Base-by-base conservation (phyloP, 2,329 filamentous ascomycete species). In the Pseudogymnoascus sp. region DNA sequence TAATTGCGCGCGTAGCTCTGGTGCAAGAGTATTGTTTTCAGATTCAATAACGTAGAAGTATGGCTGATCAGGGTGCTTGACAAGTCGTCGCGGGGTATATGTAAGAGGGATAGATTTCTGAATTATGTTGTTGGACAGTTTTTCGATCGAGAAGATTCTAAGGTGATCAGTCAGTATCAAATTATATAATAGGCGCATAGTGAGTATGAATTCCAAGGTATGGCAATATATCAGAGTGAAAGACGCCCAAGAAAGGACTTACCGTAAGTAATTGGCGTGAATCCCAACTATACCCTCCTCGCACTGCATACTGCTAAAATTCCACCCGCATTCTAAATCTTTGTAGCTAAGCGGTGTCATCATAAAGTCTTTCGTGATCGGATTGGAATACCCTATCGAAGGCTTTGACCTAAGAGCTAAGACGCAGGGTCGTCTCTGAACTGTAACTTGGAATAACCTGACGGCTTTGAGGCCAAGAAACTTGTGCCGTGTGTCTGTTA, bases 341-440 rank as follows among this genome's bases (percentile, higher is more conserved):
- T 88, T 87, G 71, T 96, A 96, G 74, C 90, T 91, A 31, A 99
- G 78, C 0, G 95, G 95, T 0, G 93, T 97, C 69, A 97, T 87
- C 77, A 95, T 91, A 71, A 97, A 96, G 38, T 87, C 87, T 72
- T 90, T 91, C 2, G 89, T 93, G 65, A 93, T 88, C 1, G 90
- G 87, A 71, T 97, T 91, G 0, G 92, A 89, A 73, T 97, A 97
- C 44, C 93, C 93, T 3, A 99, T 82, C 93, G 93, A 99, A n/a
- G 95, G 90, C 63, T 93, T 86, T 13, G 93, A 96, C 74, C 92
- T 97, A 63, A 97, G 82, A 2, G 91, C 93, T 61, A 99, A 82
- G 11, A 97, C 89, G 47, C 92, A 92, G 6, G 89, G 87, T 68
- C 91, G 89, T 17, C 87, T 87, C 71, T 93, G 87, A 9, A 97